Evolutionary conservation across 805 yeast genomes (phyloP).

Genomic region (Kazachstania africana): DNA sequence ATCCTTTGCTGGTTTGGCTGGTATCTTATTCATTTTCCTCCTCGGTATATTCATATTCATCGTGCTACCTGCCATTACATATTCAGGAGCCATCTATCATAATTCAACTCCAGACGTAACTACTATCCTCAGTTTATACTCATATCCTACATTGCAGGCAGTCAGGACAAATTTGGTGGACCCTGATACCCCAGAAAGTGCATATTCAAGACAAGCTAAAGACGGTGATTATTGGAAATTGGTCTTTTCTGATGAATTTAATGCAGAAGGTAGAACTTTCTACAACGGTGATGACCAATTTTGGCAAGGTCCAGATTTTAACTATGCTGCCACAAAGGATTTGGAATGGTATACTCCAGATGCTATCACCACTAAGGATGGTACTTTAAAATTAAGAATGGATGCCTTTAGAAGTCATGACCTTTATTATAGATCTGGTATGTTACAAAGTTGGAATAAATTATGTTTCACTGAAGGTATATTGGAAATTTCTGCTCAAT

Average conservation of each 20-base stretch:
- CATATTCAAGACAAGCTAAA: conserved; percentile 36
- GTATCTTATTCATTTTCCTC: conserved; percentile 43
- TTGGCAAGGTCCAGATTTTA: conserved; percentile 73
- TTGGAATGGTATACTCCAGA: conserved; percentile 95
- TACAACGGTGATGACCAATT: conserved; percentile 87
- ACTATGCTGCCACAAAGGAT: conserved; percentile 81
- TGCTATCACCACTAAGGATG: conserved; percentile 66
- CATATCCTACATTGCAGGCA: conserved; percentile 40
- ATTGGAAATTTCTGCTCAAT: conserved; percentile 60
- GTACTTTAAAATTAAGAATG: conserved; percentile 55
- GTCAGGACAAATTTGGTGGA: conserved; percentile 43
- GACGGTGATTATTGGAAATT: conserved; percentile 62
- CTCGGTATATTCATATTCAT: conserved; percentile 64
- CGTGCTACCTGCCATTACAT: conserved; percentile 74
- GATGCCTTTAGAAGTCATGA: conserved; percentile 77
- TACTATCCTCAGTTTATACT: conserved; percentile 36
- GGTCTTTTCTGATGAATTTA: conserved; percentile 87
- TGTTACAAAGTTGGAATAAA: conserved; percentile 89
- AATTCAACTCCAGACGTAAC: conserved; percentile 8
- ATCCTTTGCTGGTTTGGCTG: conserved; percentile 50
- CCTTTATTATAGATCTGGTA: conserved; percentile 75
- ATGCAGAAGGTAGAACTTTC: conserved; percentile 79
- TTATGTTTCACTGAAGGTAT: conserved; percentile 79
- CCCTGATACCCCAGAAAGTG: conserved; percentile 48
- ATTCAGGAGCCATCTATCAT: conserved; percentile 48